phyloP scores from a whole-genome alignment of 345 rosid species.

The Dimocarpus longan region DNA sequence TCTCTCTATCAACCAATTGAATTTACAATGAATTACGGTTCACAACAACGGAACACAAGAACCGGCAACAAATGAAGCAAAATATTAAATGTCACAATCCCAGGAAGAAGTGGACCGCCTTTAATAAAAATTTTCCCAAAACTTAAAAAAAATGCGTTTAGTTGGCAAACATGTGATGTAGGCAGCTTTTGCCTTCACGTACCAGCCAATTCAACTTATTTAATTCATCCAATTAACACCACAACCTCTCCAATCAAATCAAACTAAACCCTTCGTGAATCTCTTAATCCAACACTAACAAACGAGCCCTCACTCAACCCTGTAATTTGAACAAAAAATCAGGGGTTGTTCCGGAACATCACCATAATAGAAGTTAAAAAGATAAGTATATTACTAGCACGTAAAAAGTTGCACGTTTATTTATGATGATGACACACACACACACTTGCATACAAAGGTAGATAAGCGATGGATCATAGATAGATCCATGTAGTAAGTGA shows the following conservation, averaged over 20 bases:
- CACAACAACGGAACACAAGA: neutral
- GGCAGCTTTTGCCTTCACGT: slow-evolving; percentile 41
- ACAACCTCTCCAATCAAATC: neutral
- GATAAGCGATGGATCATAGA: neutral
- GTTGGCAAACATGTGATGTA: slow-evolving; percentile 56
- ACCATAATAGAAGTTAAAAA: neutral
- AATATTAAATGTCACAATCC: neutral
- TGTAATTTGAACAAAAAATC: neutral
- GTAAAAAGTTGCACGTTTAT: slow-evolving; percentile 34
- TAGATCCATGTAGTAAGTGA: neutral
- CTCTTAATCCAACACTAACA: neutral
- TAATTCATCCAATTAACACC: neutral
- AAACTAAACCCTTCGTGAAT: neutral
- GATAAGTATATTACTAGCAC: neutral
- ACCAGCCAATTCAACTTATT: neutral
- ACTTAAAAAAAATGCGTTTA: slow-evolving; percentile 14
- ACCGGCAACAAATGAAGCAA: too few relatives aligned
- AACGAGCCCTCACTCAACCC: neutral
- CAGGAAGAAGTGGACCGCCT: neutral
- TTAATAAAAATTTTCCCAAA: neutral
- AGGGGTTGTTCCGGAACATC: neutral
- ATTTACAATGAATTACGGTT: neutral
- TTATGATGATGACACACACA: slow-evolving; percentile 29
- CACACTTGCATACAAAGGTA: neutral
- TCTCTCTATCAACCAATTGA: neutral